phyloP scores from a whole-genome alignment of 1,139 yeast species.

The Diutina scorzettiae region DNA sequence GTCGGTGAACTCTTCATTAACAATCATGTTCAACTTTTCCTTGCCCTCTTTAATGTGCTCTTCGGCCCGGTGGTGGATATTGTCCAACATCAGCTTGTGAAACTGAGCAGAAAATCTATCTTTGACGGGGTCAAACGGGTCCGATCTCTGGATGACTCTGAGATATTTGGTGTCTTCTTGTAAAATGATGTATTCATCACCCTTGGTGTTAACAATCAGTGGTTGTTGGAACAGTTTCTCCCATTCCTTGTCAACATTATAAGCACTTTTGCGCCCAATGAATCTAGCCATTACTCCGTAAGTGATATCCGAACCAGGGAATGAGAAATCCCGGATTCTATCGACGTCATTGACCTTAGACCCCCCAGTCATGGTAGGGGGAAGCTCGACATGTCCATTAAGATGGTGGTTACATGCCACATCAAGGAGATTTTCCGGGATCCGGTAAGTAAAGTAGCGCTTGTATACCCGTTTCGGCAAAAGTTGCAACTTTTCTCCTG shows the following conservation, averaged over 20 bases:
- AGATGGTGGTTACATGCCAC: conserved; percentile 12
- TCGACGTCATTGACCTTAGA: conserved; percentile 6
- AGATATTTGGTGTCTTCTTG: conserved; percentile 20
- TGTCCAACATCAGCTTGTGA: conserved; percentile 15
- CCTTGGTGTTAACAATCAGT: conserved; percentile 22
- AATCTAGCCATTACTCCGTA: conserved; percentile 15
- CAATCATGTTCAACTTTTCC: conserved; percentile 13
- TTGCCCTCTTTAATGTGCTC: conserved; percentile 18
- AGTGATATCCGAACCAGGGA: conserved; percentile 10
- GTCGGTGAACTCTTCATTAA: background rate
- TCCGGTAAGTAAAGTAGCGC: conserved; percentile 15
- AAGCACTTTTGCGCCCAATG: conserved; percentile 15
- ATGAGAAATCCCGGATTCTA: conserved; percentile 11
- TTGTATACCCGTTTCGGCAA: conserved; percentile 9
- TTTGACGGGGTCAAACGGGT: conserved; percentile 7
- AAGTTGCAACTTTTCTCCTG: conserved; percentile 10
- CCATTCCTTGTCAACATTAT: conserved; percentile 12
- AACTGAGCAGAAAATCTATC: conserved; percentile 7
- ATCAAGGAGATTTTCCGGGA: conserved; percentile 15
- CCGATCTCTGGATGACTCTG: conserved; percentile 19
- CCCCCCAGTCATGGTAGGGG: conserved; percentile 14
- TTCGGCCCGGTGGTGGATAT: conserved; percentile 17
- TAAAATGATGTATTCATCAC: conserved; percentile 32
- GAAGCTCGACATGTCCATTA: conserved; percentile 13
- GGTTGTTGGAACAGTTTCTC: conserved; percentile 12